Evolutionary conservation across 2,329 filamentous ascomycete species (phyloP), one percentile per base, ranked within the genome.

Genomic region (Phaeosphaeria sp.): DNA sequence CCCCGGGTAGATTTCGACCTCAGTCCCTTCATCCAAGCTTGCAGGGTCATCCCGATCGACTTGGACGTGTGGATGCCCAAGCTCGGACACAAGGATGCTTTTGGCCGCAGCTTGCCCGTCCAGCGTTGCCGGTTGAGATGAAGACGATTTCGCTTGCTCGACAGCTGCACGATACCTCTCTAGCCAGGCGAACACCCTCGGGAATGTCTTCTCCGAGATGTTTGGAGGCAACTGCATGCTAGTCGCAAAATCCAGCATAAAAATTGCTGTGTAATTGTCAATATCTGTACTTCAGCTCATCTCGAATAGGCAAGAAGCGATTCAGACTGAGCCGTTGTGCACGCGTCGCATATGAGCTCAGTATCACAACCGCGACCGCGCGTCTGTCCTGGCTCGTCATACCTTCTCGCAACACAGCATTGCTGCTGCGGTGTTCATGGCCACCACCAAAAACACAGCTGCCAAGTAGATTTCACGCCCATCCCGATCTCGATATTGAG

Each of bases 211-310:
- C 15, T 78, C 69, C 2, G 83, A 84, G 60, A 91, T 66, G 20
- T 83, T 79, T 49, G 77, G 56, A 3, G 85, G 83, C 47, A 90
- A 83, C 1, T 84, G 82, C 52, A 90, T 74, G 0, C 74, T 79
- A 10, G 72, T 70, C 0, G 89, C 75, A 89, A 89, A 92, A 74
- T 89, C 83, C 60, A 91, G 81, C 1, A 83, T 80, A 86, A 86
- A 90, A 20, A 89, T 77, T 44, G 84, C 81, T 83, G 46, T 20
- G 27, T 54, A 46, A 21, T 27, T 27, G 41, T 63, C 46, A 39
- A 20, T 39, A 10, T 25, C 33, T 3, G 30, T 25, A 46, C 22
- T 18, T 43, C n/a, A 43, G 30, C 30, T 36, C 3, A 43, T 43
- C 17, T 43, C n/a, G 6, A 43, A 21, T 21, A 43, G n/a, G 20